Percentiles rank a stretch among this genome's conserved stretches.
Evolutionary conservation across 108 stramenopile genomes (phyloP).

Genomic region (Cyclotella cryptica): DNA sequence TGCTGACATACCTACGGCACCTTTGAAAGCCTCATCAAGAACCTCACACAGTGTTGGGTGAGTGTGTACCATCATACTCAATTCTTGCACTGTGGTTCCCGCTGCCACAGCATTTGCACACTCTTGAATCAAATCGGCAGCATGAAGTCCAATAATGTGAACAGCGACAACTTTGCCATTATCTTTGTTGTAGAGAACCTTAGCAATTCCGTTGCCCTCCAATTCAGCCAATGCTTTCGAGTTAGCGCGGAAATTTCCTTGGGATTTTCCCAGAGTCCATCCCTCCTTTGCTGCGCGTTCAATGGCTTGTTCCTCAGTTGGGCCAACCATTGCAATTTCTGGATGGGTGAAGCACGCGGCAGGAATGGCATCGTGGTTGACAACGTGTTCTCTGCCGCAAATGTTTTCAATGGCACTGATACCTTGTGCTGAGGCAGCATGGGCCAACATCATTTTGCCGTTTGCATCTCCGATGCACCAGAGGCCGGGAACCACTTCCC

Average conservation of each 20-base stretch:
- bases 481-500: slow-evolving; percentile 86
- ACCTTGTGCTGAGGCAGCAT: slow-evolving; percentile 97
- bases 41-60: slow-evolving; percentile 99
- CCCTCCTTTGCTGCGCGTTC: slow-evolving; percentile 94
- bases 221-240: slow-evolving; percentile 99
- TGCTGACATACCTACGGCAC: slow-evolving; percentile 95
- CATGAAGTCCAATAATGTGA: slow-evolving; percentile 98
- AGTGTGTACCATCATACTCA: slow-evolving; percentile 99
- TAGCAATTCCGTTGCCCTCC: slow-evolving; percentile 98
- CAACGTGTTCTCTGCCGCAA: slow-evolving; percentile 84
- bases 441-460: slow-evolving; percentile 99
- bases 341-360: slow-evolving; percentile 99
- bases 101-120: slow-evolving; percentile 98
- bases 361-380: slow-evolving; percentile 95
- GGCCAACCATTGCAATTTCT: slow-evolving; percentile 98
- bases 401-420: slow-evolving; percentile 98
- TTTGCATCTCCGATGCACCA: slow-evolving; percentile 99
- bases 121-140: slow-evolving; percentile 99
- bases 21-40: slow-evolving; percentile 99
- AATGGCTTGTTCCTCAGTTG: slow-evolving; percentile 95
- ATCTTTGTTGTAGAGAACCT: slow-evolving; percentile 98
- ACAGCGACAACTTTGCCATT: slow-evolving; percentile 96
- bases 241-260: slow-evolving; percentile 96
- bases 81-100: slow-evolving; percentile 96
- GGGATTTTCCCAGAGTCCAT: slow-evolving; percentile 94